Base-by-base conservation (phyloP, 352 stramenopile genomes). In the Globisporangium perplexum region DNA sequence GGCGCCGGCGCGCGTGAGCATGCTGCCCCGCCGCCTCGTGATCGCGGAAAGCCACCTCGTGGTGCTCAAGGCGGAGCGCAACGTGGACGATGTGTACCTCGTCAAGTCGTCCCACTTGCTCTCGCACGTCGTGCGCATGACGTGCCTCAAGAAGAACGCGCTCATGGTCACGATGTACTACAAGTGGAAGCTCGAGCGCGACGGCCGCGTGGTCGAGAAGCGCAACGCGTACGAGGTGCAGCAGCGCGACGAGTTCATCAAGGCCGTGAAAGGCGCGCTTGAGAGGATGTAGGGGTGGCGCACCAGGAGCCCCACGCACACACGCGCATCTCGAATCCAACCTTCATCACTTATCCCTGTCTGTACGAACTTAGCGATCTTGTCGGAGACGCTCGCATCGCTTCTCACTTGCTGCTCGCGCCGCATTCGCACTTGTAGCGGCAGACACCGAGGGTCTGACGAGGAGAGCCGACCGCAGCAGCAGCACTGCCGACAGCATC, bases 121-220 rank as follows among this genome's bases (percentile, higher is more conserved):
- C 43, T 68, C 68, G 23, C 78, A 93, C 55, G 63, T 95, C 28
- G 73, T 65, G 24, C 77, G 84, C 55, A 95, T 95, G 82, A 95
- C 84, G 45, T 93, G 78, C 59, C 65, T 93, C 57, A 95, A 93
- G 65, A 95, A 95, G 68, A 95, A 93, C 38, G 78, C 80, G 22
- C 68, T 93, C 41, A 89, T 93, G 82, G 83, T 95, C 6, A 92
- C 72, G 15, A 67, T 95, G 47, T 93, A 95, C 67, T 90, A 92
- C 82, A 91, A 83, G 69, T 91, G 72, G 71, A 80, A 86, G 53
- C 51, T 62, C 4, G 48, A 57, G 0, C 14, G 39, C 17, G 55
- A 67, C 28, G 65, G 65, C 26, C 57, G 81, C 10, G 55, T 79
- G n/a, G 11, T 73, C 17, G 79, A 90, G 55, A 72, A 73, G 42